phyloP scores from a whole-genome alignment of 2,329 filamentous ascomycete species.

The Venturia pyrina region DNA sequence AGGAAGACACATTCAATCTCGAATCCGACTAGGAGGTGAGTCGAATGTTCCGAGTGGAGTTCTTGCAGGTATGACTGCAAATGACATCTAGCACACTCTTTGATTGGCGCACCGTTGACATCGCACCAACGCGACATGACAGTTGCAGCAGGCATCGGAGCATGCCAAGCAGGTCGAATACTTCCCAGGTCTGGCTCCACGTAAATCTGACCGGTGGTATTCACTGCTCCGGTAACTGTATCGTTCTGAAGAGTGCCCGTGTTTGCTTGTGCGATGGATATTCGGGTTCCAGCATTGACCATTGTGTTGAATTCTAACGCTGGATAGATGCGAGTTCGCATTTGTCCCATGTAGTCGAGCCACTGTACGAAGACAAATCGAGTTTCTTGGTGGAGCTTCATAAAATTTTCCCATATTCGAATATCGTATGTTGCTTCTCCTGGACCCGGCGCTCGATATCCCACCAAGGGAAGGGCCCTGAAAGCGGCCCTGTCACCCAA shows the following conservation, averaged over 20 bases:
- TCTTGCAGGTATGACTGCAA: slow-evolving; percentile 39
- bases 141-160: slow-evolving; percentile 45
- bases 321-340: slow-evolving; percentile 58
- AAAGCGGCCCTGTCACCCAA: slow-evolving; percentile 17
- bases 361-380: slow-evolving; percentile 67
- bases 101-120: slow-evolving; percentile 39
- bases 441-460: slow-evolving; percentile 16
- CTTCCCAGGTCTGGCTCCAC: slow-evolving; percentile 57
- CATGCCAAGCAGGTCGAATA: slow-evolving; percentile 32
- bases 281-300: slow-evolving; percentile 24
- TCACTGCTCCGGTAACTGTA: slow-evolving; percentile 40
- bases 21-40: slow-evolving; percentile 61
- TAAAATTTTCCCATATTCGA: slow-evolving; percentile 37
- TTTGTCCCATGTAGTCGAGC: slow-evolving; percentile 65
- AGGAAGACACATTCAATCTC: slow-evolving; percentile 74
- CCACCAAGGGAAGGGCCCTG: neutral
- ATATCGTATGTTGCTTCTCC: slow-evolving; percentile 22
- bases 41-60: slow-evolving; percentile 40
- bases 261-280: slow-evolving; percentile 55
- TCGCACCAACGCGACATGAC: slow-evolving; percentile 58
- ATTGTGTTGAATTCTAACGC: slow-evolving; percentile 35
- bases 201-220: slow-evolving; percentile 54
- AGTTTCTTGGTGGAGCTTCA: slow-evolving; percentile 39
- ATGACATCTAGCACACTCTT: slow-evolving; percentile 49
- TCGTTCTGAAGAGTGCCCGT: slow-evolving; percentile 63